These are phyloP conservation scores for Yamadazyma laniorum DNA, from an alignment of 805 yeast genomes.

Conservation along the genomic window DNA sequence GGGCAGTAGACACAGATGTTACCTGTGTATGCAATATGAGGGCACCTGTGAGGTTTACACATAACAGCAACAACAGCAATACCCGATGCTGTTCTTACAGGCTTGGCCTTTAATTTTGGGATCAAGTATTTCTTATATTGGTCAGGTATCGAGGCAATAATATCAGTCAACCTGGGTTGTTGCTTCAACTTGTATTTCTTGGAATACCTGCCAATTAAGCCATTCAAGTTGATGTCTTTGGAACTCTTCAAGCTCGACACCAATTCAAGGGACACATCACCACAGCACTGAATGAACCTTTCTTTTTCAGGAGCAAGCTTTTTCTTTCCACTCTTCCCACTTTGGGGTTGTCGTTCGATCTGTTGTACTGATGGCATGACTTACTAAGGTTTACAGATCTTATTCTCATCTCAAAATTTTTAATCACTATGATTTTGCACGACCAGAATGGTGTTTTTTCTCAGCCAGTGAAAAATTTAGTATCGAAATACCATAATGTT, in stretches of 20 bases:
- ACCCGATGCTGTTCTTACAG: conserved; percentile 97
- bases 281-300: conserved; percentile 87
- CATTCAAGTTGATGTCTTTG: conserved; percentile 85
- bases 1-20: conserved; percentile 98
- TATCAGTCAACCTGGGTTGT: conserved; percentile 93
- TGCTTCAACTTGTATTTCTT: conserved; percentile 87
- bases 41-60: conserved; percentile 99
- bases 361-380: conserved; percentile 33
- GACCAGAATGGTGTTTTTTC: conserved; percentile 1
- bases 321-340: conserved; percentile 41
- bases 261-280: conserved; percentile 84
- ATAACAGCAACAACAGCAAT: conserved; percentile 99
- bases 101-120: conserved; percentile 96
- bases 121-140: conserved; percentile 87
- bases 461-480: conserved; percentile 5
- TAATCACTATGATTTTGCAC: conserved; percentile 1
- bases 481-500: background rate
- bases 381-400: background rate
- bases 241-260: conserved; percentile 72
- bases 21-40: conserved; percentile 98
- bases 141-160: conserved; percentile 92
- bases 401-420: conserved; percentile 11
- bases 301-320: conserved; percentile 89
- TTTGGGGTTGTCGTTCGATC: conserved; percentile 7
- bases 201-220: conserved; percentile 78